Evolutionary conservation across 345 rosid species (phyloP).

Genomic region (Populus ilicifolia): DNA sequence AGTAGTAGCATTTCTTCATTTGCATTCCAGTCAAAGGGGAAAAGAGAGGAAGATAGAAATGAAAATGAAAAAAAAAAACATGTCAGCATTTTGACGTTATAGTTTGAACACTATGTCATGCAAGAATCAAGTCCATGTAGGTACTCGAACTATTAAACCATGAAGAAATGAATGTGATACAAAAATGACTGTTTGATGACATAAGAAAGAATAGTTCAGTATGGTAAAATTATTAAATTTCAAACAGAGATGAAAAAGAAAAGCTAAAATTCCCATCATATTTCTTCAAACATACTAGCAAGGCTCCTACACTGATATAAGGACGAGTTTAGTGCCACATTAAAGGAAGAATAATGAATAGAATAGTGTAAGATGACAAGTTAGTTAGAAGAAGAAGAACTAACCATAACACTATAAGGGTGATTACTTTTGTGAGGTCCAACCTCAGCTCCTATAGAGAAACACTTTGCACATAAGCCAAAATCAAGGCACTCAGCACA

Average conservation of each 20-base stretch:
- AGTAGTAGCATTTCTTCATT: conserved; percentile 94
- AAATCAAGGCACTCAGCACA: conserved; percentile 94
- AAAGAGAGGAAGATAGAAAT: conserved; percentile 73
- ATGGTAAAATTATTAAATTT: too few species aligned
- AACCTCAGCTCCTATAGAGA: conserved; percentile 90
- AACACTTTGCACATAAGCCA: conserved; percentile 91
- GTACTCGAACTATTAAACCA: too few species aligned
- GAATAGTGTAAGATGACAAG: background rate
- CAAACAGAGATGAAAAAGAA: too few species aligned
- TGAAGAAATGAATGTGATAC: too few species aligned
- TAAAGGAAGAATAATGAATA: background rate
- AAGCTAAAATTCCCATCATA: too few species aligned
- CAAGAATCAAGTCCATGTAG: too few species aligned
- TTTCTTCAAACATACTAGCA: too few species aligned
- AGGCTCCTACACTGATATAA: too few species aligned
- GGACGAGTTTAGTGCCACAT: too few species aligned
- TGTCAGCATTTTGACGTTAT: background rate
- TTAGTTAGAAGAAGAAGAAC: conserved; percentile 23
- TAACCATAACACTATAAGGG: conserved; percentile 86
- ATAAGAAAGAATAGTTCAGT: too few species aligned
- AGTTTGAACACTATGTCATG: too few species aligned
- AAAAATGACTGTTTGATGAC: too few species aligned
- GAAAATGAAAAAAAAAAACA: conserved; percentile 1
- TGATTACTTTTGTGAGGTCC: conserved; percentile 81
- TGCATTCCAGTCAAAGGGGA: conserved; percentile 89